Conservation (phyloP, 805 yeast genomes). For the Cyberlindnera veronae region DNA sequence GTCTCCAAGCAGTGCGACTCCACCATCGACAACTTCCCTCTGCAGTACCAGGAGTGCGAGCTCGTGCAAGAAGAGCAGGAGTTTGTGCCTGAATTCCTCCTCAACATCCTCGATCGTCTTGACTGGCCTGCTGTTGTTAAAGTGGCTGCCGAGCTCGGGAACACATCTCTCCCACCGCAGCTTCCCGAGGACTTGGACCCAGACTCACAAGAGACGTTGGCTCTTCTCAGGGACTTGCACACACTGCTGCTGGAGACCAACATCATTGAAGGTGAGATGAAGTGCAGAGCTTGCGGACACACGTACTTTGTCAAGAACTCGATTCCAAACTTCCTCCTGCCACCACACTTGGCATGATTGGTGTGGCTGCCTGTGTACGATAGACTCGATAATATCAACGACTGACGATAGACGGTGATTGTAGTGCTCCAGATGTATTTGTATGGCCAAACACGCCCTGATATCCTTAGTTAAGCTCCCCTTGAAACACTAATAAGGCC, state of each 20-base stretch:
- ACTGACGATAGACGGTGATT: not conserved
- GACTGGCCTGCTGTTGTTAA: conserved; percentile 83
- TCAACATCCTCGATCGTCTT: conserved; percentile 71
- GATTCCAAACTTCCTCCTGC: conserved; percentile 89
- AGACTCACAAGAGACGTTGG: conserved; percentile 37
- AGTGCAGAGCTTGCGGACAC: conserved; percentile 82
- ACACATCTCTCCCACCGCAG: conserved; percentile 51
- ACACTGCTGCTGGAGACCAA: conserved; percentile 78
- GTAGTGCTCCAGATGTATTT: not conserved
- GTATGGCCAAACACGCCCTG: not conserved
- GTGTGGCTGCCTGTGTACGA: not conserved
- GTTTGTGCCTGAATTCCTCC: conserved; percentile 75
- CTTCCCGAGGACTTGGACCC: conserved; percentile 48
- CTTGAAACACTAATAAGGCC: not conserved
- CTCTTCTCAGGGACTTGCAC: conserved; percentile 72
- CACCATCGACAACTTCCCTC: conserved; percentile 76
- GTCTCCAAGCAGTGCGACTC: conserved; percentile 79
- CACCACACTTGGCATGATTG: conserved; percentile 77
- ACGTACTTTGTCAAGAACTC: conserved; percentile 86
- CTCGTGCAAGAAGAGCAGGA: conserved; percentile 72
- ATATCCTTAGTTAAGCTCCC: not conserved
- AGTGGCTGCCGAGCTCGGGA: conserved; percentile 70
- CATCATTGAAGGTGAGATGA: conserved; percentile 85
- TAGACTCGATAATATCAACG: not conserved
- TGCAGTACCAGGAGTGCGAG: conserved; percentile 64